Base-by-base conservation (phyloP, 495 filamentous ascomycete species). In the Elasticomyces elasticus region DNA sequence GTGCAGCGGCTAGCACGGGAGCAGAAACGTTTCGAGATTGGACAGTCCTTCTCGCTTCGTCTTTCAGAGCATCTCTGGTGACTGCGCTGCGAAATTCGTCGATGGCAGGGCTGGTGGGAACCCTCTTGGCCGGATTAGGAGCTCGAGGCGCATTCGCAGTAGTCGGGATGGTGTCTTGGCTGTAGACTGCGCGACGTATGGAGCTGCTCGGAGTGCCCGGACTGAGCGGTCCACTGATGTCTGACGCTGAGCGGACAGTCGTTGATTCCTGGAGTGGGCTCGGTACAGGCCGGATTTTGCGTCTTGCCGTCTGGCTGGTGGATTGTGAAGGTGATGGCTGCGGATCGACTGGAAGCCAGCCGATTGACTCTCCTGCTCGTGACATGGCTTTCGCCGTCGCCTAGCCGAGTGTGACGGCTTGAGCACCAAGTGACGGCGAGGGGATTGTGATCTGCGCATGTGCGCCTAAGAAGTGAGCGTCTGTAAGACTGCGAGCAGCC, bases 1-100 rank as follows among this genome's bases (percentile, higher is more conserved):
- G n/a, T 25, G 51, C 42, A 20, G 65, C 60, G 25, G 64, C 52
- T 3, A 55, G 26, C 31, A 67, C 37, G 41, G 67, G 65, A 15
- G 67, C 64, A 46, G 67, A 66, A 22, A 62, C 58, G 61, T 66
- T 67, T 37, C 62, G 64, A 33, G 54, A 40, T 11, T 19, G 46
- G 30, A 31, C 53, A 33, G 50, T 37, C 28, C 48, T 58, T 28
- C 28, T 27, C 7, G 55, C 57, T 33, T 60, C 57, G 23, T 61
- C 58, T 33, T 49, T 61, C 40, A 61, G 17, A n/a, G 35, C 52
- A 56, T 61, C 58, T 22, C 48, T 28, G 5, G 54, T 58, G 23
- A 62, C 59, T 7, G 46, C 54, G 27, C 25, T 51, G 15, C 59
- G 41, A 22, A 62, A 40, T 26, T 50, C 44, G 20, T 62, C 59